Base-by-base conservation (phyloP, 768 basidiomycete genomes). In the Fomitopsis pulvina region DNA sequence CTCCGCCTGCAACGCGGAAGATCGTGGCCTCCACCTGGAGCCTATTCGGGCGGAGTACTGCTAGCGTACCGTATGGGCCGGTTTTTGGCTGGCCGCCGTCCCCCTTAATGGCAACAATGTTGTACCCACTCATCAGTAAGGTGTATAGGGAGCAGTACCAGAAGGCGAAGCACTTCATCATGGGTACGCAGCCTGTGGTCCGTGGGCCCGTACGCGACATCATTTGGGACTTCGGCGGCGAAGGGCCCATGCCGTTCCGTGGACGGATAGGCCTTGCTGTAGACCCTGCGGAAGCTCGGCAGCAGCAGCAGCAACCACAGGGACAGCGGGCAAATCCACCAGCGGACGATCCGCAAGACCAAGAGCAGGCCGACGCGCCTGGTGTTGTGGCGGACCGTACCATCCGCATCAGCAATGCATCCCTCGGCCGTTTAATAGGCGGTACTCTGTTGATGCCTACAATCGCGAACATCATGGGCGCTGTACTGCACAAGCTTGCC, bases 371-470 rank as follows among this genome's bases (percentile, higher is more conserved):
- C 20, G 63, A 51, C 8, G 56, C 56, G 25, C 38, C 57, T 11
- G 80, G 69, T 7, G 76, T 66, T 0, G 82, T 74, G 2, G 81
- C 81, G 1, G 77, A 81, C 56, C 76, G 78, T 53, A 75, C 78
- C 37, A 75, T 85, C 47, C 73, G 76, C 37, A 67, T 81, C 55
- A 77, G 78, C 18, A 73, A 77, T 16, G 70, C 77, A 16, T 80
- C 83, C 0, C 59, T 87, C 3, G 87, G 86, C 1, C 77, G 85
- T 11, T 68, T 78, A 57, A 64, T 90, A 41, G 83, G 81, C 20
- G 85, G 87, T 3, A 85, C 87, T 0, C 66, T 90, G 16, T 66
- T 83, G 51, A 71, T 85, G 45, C 87, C 87, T 0, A 74, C 75
- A 7, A 78, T 90, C 55, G 76, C 87, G 20, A 79, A 68, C 41